Base-by-base conservation (phyloP, 2,329 filamentous ascomycete genomes). In the Penicillium sp. region DNA sequence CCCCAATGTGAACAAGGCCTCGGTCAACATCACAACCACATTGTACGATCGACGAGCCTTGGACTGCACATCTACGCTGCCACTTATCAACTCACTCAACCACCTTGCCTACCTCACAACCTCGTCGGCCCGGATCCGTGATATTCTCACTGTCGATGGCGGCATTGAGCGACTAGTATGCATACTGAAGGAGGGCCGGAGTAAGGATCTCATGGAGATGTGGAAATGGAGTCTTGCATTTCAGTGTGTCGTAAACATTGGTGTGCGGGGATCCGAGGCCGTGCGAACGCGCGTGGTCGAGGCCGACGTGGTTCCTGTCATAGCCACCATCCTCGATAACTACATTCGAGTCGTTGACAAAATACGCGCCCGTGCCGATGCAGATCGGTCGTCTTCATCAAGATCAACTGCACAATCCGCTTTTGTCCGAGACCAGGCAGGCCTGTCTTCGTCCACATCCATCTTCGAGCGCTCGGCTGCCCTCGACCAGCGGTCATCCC, bases 171-270 rank as follows among this genome's bases (percentile, higher is more conserved):
- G 93, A 63, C 80, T 99, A 65, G 90, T 99, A 71, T 97, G 91
- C 82, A 97, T 99, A 69, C 84, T 99, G 73, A 99, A 99, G 76
- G 91, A 96, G 75, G 94, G 94, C 61, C 84, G 94, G 70, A 97
- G 90, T 77, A 95, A 92, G 75, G 93, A 99, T 72, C 88, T 97
- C 86, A 97, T 97, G 93, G 93, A 97, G 73, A 96, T 96, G 90
- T 99, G 94, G 94, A 97, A 97, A 77, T 99, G 94, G 94, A 99
- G 97, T 70, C 82, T 99, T 61, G 94, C 94, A 53, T 99, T 99
- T 74, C 94, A 97, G 75, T 99, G 94, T 73, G 92, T 97, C 62
- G 94, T 99, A 71, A 99, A 99, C 74, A 97, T 99, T 69, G 94
- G 94, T 57, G 93, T 99, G 59, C 85, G 94, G 64, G 94, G 94